Percentiles rank a stretch among this genome's conserved stretches.
Evolutionary conservation across 2,329 filamentous ascomycete genomes (phyloP).

Genomic region (Aspergillus glaucus): DNA sequence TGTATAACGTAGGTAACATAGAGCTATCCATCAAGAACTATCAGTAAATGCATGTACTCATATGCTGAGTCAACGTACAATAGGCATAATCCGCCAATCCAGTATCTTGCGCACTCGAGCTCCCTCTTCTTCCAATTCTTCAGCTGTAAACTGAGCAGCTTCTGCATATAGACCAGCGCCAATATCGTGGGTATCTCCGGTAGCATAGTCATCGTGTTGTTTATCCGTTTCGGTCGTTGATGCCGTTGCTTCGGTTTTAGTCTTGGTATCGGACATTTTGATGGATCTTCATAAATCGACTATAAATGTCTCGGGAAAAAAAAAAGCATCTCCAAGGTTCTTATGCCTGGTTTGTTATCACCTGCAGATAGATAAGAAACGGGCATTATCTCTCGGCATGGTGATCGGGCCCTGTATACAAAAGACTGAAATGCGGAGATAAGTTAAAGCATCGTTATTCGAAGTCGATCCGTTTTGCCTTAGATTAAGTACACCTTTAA

Average conservation of each 20-base stretch:
- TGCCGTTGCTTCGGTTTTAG: conserved; percentile 6
- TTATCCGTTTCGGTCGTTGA: not conserved
- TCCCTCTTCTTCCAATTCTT: conserved; percentile 41
- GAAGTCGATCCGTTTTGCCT: not conserved
- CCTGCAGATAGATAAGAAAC: not conserved
- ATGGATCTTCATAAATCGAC: not conserved
- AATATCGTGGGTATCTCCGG: conserved; percentile 32
- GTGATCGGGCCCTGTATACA: not conserved
- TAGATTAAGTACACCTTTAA: not conserved
- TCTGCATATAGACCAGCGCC: conserved; percentile 42
- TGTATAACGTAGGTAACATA: conserved; percentile 42
- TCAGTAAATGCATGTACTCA: conserved; percentile 11
- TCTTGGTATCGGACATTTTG: conserved; percentile 7
- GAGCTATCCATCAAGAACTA: conserved; percentile 12
- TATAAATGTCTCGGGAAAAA: not conserved
- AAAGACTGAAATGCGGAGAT: not conserved
- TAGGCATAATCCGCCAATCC: conserved; percentile 44
- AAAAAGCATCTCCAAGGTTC: not conserved
- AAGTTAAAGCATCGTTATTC: not conserved
- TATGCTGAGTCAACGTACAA: conserved; percentile 23
- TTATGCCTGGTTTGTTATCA: not conserved
- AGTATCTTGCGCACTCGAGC: conserved; percentile 39
- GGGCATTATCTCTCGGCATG: not conserved
- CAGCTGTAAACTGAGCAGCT: conserved; percentile 36
- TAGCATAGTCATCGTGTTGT: conserved; percentile 7